Base-by-base conservation (phyloP, 2,329 filamentous ascomycete species). In the Colletotrichum euphorbiae region DNA sequence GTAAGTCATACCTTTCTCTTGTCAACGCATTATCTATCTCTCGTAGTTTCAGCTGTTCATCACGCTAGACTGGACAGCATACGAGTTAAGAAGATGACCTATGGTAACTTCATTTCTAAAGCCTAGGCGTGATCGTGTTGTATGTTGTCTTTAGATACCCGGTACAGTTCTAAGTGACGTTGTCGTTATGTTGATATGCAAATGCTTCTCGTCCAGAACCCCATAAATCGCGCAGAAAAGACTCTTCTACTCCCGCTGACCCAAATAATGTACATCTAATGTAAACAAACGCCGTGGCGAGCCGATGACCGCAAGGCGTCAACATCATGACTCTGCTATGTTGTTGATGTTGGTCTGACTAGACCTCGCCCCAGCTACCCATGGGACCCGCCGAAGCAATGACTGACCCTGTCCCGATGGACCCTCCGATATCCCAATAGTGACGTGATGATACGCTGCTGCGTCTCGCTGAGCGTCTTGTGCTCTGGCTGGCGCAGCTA, bases 371-470 rank as follows among this genome's bases (percentile, higher is more conserved):
- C 93, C 93, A 96, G 72, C 87, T 90, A 15, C 92, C 92, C 84
- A 92, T 88, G 8, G 87, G 87, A 1, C 89, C 90, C 43, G 86
- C 87, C 54, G 87, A 85, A 2, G 87, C 89, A 77, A 92, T 88
- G 70, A 90, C 83, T 71, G 90, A 92, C 3, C 91, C 91, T 62
- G 92, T 94, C 2, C 92, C 92, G 24, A 93, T 86, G 73, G 90
- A 94, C 6, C 89, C 92, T 28, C 93, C 93, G 71, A 97, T 88
- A 77, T 97, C 94, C 94, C 94, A 98, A 78, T 97, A 98, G 76
- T 97, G 93, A 60, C 93, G 83, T 51, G 90, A 93, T 50, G 92
- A 94, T 38, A 89, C 86, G 71, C 88, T 90, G 73, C 89, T 92
- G 59, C 87, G 83, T 74, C 85, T 84, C 43, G 88, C 90, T 38